Conservation (phyloP, 1,139 yeast genomes). For the Taiozyma sp. region DNA sequence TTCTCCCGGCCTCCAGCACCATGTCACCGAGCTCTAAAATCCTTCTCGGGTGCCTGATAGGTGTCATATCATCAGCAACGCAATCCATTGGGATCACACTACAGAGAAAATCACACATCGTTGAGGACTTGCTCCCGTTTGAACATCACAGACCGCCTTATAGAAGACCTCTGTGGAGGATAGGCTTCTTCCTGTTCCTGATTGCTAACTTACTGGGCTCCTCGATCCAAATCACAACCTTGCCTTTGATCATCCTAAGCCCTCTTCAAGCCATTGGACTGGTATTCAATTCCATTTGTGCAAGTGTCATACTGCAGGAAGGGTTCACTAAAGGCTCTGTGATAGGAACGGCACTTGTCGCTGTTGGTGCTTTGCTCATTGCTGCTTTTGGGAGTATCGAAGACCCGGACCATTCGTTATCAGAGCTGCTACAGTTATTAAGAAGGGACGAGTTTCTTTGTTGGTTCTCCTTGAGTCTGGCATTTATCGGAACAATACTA, state of each 20-base stretch:
- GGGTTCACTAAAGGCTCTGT: slow-evolving; percentile 54
- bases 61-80: slow-evolving; percentile 71
- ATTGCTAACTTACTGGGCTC: slow-evolving; percentile 78
- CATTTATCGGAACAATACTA: slow-evolving; percentile 26
- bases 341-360: slow-evolving; percentile 63
- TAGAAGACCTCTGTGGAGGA: slow-evolving; percentile 66
- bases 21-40: slow-evolving; percentile 5
- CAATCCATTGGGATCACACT: slow-evolving; percentile 83
- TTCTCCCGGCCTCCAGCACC: background rate
- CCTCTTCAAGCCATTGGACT: slow-evolving; percentile 87
- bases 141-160: slow-evolving; percentile 35
- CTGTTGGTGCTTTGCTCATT: slow-evolving; percentile 74
- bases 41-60: slow-evolving; percentile 65
- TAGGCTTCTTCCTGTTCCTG: slow-evolving; percentile 69
- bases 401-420: slow-evolving; percentile 47
- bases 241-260: slow-evolving; percentile 75
- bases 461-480: slow-evolving; percentile 37
- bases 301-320: slow-evolving; percentile 65
- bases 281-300: slow-evolving; percentile 79
- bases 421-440: slow-evolving; percentile 40
- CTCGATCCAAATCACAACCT: slow-evolving; percentile 75
- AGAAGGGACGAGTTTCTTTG: slow-evolving; percentile 34
- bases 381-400: slow-evolving; percentile 66
- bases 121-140: slow-evolving; percentile 25
- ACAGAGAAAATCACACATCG: slow-evolving; percentile 74